Conservation (phyloP, 352 stramenopile genomes). For the Pythium volutum region DNA sequence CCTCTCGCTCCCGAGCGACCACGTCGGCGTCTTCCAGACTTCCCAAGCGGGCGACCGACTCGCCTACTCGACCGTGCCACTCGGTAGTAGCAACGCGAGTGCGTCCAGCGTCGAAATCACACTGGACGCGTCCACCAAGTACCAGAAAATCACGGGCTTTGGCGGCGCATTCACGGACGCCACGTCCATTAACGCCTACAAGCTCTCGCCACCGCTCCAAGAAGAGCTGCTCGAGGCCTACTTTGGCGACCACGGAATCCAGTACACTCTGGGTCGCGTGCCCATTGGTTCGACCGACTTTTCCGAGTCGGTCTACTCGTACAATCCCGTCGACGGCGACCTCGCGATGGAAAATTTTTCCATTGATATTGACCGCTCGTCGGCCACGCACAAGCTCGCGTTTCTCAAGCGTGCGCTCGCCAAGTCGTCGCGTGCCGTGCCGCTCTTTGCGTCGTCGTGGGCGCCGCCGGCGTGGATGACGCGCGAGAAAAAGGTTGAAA, state of each 20-base stretch:
- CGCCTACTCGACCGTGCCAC: slow-evolving; percentile 27
- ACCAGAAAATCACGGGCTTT: slow-evolving; percentile 87
- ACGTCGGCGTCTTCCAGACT: slow-evolving; percentile 51
- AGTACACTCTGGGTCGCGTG: slow-evolving; percentile 83
- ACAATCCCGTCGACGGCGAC: slow-evolving; percentile 77
- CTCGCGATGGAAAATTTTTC: slow-evolving; percentile 83
- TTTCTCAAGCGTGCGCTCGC: slow-evolving; percentile 61
- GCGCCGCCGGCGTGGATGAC: slow-evolving; percentile 88
- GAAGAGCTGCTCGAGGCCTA: slow-evolving; percentile 76
- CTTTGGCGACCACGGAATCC: slow-evolving; percentile 66
- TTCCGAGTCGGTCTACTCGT: slow-evolving; percentile 83
- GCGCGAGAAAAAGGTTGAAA: slow-evolving; percentile 53
- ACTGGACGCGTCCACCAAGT: slow-evolving; percentile 45
- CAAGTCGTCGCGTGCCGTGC: slow-evolving; percentile 41
- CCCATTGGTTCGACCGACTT: slow-evolving; percentile 88
- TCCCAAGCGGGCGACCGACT: slow-evolving; percentile 48
- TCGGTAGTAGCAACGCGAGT: slow-evolving; percentile 2
- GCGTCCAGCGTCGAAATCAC: slow-evolving; percentile 28
- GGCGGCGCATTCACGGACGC: slow-evolving; percentile 90
- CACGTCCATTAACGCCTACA: slow-evolving; percentile 75
- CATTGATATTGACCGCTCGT: slow-evolving; percentile 74
- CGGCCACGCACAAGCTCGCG: slow-evolving; percentile 57
- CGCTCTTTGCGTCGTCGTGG: slow-evolving; percentile 81
- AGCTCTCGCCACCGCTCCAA: slow-evolving; percentile 54
- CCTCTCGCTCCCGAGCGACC: slow-evolving; percentile 26